phyloP scores from a whole-genome alignment of 805 yeast genomes.

The Vanderwaltozyma yarrowii region DNA sequence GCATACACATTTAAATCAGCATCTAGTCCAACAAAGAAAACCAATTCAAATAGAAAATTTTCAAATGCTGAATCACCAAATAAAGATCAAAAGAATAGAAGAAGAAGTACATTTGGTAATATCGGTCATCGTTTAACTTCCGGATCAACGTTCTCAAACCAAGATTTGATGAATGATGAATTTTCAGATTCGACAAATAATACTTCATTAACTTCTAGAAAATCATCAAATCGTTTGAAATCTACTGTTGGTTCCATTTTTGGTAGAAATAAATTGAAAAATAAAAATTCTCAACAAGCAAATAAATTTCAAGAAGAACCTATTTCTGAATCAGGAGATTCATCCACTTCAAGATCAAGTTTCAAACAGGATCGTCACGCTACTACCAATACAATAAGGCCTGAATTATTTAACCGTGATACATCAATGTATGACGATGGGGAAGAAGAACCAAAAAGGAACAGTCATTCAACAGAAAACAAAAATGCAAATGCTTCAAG shows the following conservation, averaged over 20 bases:
- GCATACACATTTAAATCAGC: conserved; percentile 17
- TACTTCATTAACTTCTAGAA: conserved; percentile 22
- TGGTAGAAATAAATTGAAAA: conserved; percentile 46
- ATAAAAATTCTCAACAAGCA: conserved; percentile 2
- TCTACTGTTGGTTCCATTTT: conserved; percentile 71
- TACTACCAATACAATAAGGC: conserved; percentile 2
- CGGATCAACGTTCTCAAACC: conserved; percentile 22
- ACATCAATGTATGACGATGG: neutral
- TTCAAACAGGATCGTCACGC: neutral
- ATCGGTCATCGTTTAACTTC: conserved; percentile 22
- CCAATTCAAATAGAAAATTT: neutral
- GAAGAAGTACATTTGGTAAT: conserved; percentile 21
- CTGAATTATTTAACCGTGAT: neutral
- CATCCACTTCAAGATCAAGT: neutral
- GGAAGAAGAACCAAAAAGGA: neutral
- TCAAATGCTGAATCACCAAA: conserved; percentile 4
- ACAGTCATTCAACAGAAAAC: neutral
- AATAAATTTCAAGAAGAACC: conserved; percentile 2
- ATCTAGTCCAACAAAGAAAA: no score
- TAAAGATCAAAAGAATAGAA: conserved; percentile 4
- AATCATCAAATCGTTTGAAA: conserved; percentile 36
- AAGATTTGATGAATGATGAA: conserved; percentile 25
- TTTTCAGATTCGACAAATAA: conserved; percentile 25
- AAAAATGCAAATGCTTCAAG: neutral
- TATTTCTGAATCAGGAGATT: neutral